phyloP scores from a whole-genome alignment of 2,329 filamentous ascomycete genomes.

The Chaetomium globosum region DNA sequence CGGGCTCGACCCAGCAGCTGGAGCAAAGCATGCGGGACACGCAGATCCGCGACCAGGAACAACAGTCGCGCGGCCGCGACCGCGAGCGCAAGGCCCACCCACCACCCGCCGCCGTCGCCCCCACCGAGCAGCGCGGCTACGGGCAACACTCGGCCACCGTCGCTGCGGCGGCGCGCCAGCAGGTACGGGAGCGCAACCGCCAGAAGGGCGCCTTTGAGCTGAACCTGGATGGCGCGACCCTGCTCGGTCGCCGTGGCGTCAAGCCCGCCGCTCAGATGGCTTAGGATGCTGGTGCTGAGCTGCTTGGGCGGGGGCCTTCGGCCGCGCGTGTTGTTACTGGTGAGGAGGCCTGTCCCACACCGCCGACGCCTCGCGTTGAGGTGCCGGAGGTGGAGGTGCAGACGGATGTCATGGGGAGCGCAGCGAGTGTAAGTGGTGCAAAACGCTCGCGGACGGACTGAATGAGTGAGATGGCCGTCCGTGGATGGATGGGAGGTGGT shows the following conservation, averaged over 20 bases:
- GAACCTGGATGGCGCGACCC: constrained; percentile 84
- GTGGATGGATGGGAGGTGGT: background rate
- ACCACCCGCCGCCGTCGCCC: constrained; percentile 36
- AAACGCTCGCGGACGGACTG: constrained; percentile 5
- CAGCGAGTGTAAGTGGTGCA: background rate
- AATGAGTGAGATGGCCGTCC: background rate
- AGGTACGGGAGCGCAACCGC: constrained; percentile 67
- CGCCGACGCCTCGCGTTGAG: background rate
- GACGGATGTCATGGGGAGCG: background rate
- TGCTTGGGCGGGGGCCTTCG: background rate
- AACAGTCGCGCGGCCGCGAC: constrained; percentile 51
- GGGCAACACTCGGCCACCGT: constrained; percentile 86
- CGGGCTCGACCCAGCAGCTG: constrained; percentile 59
- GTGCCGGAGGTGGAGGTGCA: background rate
- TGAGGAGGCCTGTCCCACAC: background rate
- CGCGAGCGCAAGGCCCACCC: constrained; percentile 46
- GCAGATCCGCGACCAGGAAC: constrained; percentile 66
- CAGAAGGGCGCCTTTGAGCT: constrained; percentile 88
- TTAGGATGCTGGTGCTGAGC: constrained; percentile 30
- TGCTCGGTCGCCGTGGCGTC: constrained; percentile 71
- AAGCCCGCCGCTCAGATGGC: constrained; percentile 54
- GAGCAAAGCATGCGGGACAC: constrained; percentile 87
- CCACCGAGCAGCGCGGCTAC: constrained; percentile 66
- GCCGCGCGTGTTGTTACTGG: background rate
- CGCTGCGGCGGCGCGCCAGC: constrained; percentile 79